Conservation (phyloP, 2,329 filamentous ascomycete species). For the Simplicillium sp. region DNA sequence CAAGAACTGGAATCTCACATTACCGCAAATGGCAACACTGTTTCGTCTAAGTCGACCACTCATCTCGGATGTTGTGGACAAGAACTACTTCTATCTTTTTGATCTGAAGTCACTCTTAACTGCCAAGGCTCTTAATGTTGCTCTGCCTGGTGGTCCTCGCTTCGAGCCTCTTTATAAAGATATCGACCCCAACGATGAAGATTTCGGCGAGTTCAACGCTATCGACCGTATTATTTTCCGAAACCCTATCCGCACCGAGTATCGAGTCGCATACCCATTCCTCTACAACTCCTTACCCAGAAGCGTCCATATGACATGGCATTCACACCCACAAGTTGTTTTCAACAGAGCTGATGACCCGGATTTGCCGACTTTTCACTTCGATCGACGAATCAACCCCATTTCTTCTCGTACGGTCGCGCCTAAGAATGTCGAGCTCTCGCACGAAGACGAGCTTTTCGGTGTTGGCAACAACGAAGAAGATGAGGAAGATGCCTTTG, state of each 20-base stretch:
- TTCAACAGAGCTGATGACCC: constrained; percentile 83
- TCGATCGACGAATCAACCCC: constrained; percentile 94
- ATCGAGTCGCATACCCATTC: constrained; percentile 87
- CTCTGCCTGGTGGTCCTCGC: constrained; percentile 90
- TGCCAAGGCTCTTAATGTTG: constrained; percentile 93
- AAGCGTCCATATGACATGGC: constrained; percentile 89
- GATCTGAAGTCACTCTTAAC: constrained; percentile 92
- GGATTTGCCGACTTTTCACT: constrained; percentile 90
- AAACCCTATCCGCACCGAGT: constrained; percentile 88
- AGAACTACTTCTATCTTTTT: constrained; percentile 98
- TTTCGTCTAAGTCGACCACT: constrained; percentile 88
- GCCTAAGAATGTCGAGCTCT: constrained; percentile 85
- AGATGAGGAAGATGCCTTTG: constrained; percentile 73
- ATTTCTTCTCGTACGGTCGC: constrained; percentile 92
- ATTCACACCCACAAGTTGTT: constrained; percentile 86
- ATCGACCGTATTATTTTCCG: constrained; percentile 99
- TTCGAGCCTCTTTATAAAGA: constrained; percentile 98
- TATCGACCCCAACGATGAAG: constrained; percentile 96
- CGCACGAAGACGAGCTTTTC: constrained; percentile 91
- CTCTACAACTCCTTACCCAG: constrained; percentile 94
- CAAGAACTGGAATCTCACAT: constrained; percentile 84
- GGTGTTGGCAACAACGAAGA: constrained; percentile 67
- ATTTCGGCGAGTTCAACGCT: constrained; percentile 98
- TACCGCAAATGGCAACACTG: constrained; percentile 93
- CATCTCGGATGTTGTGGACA: constrained; percentile 83